Evolutionary conservation across 805 yeast species (phyloP), one percentile per base, ranked within the genome.

Genomic region (Hanseniaspora nectarophila): DNA sequence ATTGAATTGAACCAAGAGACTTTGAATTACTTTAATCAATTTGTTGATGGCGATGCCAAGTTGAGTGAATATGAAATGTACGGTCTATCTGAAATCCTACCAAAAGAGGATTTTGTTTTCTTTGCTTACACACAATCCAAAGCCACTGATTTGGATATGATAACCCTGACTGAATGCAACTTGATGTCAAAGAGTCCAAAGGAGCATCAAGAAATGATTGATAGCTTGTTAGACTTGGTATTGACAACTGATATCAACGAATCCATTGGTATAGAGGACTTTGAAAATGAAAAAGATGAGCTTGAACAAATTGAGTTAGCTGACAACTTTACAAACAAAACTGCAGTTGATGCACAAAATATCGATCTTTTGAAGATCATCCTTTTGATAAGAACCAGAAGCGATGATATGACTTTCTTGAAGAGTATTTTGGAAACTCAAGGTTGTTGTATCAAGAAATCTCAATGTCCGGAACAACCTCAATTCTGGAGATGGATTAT

Each of bases 341-440:
- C 28, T 16, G 16, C 12, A 33, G 5, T 6, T 26, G 40, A 33
- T 21, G 10, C n/a, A 12, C 18, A 16, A 7, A 39, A 42, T 8
- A 10, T 26, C n/a, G 21, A 13, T 3, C n/a, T 49, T 4, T 15
- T 49, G 16, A 49, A 49, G 16, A 16, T 37, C 12, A 10, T 49
- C 2, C 5, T 49, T 21, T n/a, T 49, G 6, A 31, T 49, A 9
- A 40, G 32, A 35, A 12, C 46, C 26, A 49, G 40, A 31, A 26
- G 23, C 16, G 31, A 49, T 15, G 29, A 49, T 9, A 33, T 49
- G 21, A 16, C 16, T 1, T 49, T 49, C 23, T 34, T 21, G 12
- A 49, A 43, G 26, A 24, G 43, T 10, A n/a, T 49, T 4, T 10
- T 49, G 21, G 53, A 49, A 26, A 49, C 53, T 4, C 53, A 49